These are phyloP conservation scores for Scolecobasidium constrictum DNA, from an alignment of 2,329 filamentous ascomycete genomes.

Conservation along the genomic window DNA sequence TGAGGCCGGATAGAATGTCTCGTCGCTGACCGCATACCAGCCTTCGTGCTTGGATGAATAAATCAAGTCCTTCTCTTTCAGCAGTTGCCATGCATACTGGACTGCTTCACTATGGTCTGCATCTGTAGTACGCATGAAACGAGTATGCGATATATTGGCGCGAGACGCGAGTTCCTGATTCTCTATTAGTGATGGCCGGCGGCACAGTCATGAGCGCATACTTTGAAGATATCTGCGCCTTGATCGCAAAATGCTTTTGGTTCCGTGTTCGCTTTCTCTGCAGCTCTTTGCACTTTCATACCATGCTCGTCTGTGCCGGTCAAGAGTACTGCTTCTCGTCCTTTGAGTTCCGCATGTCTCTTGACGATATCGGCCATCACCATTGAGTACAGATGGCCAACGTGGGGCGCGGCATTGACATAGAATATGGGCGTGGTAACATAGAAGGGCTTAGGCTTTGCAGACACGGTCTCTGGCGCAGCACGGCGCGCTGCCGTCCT, in stretches of 20 bases:
- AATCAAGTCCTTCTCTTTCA: conserved; percentile 65
- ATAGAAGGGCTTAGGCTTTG: conserved; percentile 70
- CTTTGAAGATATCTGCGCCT: conserved; percentile 68
- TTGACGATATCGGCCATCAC: conserved; percentile 85
- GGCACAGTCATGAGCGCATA: conserved; percentile 16
- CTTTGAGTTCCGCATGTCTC: conserved; percentile 74
- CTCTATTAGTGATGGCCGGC: background rate
- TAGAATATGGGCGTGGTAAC: conserved; percentile 97
- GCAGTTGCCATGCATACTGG: conserved; percentile 75
- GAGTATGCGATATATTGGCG: conserved; percentile 63
- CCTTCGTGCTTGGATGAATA: conserved; percentile 82
- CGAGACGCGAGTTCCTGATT: conserved; percentile 53
- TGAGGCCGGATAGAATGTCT: conserved; percentile 83
- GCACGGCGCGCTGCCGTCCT: background rate
- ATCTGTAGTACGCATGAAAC: conserved; percentile 91
- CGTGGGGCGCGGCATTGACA: conserved; percentile 92
- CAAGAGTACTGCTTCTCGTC: conserved; percentile 59
- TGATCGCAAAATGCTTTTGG: conserved; percentile 83
- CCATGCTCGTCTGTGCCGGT: conserved; percentile 97
- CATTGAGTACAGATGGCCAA: conserved; percentile 92
- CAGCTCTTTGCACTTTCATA: conserved; percentile 89
- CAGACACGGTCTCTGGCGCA: background rate
- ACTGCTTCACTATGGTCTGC: conserved; percentile 72
- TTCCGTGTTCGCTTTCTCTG: conserved; percentile 55
- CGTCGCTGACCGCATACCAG: conserved; percentile 95